Evolutionary conservation across 1,139 yeast species (phyloP).

Genomic region (Pichia sp.): DNA sequence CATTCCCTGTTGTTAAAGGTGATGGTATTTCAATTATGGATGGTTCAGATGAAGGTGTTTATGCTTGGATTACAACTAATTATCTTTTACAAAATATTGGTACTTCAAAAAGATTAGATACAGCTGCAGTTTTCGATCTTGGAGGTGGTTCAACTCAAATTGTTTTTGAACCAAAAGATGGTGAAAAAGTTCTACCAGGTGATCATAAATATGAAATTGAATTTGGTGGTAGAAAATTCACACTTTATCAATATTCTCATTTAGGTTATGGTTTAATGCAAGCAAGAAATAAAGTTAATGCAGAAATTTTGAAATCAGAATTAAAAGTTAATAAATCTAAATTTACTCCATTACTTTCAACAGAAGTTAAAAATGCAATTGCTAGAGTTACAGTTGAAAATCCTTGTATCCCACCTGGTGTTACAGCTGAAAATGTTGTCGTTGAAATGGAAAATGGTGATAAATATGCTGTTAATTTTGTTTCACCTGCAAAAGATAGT

Average conservation of each 20-base stretch:
- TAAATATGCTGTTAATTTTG: slow-evolving; percentile 59
- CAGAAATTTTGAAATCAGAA: slow-evolving; percentile 48
- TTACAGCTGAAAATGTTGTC: slow-evolving; percentile 41
- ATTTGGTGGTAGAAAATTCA: slow-evolving; percentile 76
- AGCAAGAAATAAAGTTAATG: slow-evolving; percentile 80
- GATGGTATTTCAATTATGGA: slow-evolving; percentile 91
- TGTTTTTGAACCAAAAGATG: slow-evolving; percentile 81
- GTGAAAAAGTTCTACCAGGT: slow-evolving; percentile 68
- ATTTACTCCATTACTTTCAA: slow-evolving; percentile 26
- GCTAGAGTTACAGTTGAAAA: slow-evolving; percentile 47
- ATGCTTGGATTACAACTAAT: slow-evolving; percentile 97
- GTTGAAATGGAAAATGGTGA: slow-evolving; percentile 48
- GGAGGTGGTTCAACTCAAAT: slow-evolving; percentile 99
- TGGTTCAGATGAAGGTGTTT: slow-evolving; percentile 97
- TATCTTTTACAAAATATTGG: slow-evolving; percentile 91
- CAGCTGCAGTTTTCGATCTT: slow-evolving; percentile 94
- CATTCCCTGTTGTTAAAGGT: slow-evolving; percentile 82
- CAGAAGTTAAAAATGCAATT: slow-evolving; percentile 36
- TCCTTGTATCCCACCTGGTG: slow-evolving; percentile 86
- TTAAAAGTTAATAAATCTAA: slow-evolving; percentile 30
- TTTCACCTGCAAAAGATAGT: slow-evolving; percentile 51
- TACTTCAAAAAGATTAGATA: slow-evolving; percentile 57
- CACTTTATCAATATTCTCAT: slow-evolving; percentile 91
- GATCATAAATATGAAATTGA: slow-evolving; percentile 78
- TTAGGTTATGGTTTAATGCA: slow-evolving; percentile 93